Conservation (phyloP, 306 rosid genomes). For the Clitoria ternatea region DNA sequence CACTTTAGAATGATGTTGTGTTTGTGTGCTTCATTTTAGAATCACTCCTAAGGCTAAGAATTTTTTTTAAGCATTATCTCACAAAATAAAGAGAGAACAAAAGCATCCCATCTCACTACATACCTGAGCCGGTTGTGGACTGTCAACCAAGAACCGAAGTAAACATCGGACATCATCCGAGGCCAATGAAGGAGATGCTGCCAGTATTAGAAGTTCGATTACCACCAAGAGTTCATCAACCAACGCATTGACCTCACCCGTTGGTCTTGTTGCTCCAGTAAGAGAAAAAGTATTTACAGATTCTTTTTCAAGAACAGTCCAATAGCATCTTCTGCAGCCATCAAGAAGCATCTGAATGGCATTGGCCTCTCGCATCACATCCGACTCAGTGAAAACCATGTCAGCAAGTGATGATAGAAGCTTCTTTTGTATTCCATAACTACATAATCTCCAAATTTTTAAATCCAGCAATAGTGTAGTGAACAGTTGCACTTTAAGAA, state of each 20-base stretch:
- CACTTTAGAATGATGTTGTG: neutral
- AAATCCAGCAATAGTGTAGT: conserved; percentile 76
- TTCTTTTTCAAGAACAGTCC: conserved; percentile 82
- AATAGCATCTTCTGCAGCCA: conserved; percentile 92
- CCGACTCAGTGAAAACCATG: conserved; percentile 89
- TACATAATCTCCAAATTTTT: conserved; percentile 92
- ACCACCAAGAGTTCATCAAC: conserved; percentile 93
- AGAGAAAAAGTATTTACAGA: conserved; percentile 73
- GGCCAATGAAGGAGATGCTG: conserved; percentile 73
- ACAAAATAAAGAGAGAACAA: conserved; percentile 2
- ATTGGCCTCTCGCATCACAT: conserved; percentile 94
- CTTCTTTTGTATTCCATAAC: conserved; percentile 95
- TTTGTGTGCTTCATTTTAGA: neutral
- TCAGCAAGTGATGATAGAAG: conserved; percentile 98
- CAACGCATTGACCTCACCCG: conserved; percentile 95
- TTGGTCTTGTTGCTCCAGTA: conserved; percentile 63
- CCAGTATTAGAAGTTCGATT: conserved; percentile 84
- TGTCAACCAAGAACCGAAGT: conserved; percentile 87
- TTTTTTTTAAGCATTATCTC: neutral
- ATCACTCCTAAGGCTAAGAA: conserved; percentile 4
- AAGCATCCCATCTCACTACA: conserved; percentile 18
- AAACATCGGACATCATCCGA: conserved; percentile 74
- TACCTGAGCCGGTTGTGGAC: conserved; percentile 96
- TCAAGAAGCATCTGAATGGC: conserved; percentile 97
- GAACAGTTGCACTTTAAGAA: conserved; percentile 88